Evolutionary conservation across 1,284 basidiomycete genomes (phyloP), one percentile per base, ranked within the genome.

Genomic region (Ustilago xerochloae): DNA sequence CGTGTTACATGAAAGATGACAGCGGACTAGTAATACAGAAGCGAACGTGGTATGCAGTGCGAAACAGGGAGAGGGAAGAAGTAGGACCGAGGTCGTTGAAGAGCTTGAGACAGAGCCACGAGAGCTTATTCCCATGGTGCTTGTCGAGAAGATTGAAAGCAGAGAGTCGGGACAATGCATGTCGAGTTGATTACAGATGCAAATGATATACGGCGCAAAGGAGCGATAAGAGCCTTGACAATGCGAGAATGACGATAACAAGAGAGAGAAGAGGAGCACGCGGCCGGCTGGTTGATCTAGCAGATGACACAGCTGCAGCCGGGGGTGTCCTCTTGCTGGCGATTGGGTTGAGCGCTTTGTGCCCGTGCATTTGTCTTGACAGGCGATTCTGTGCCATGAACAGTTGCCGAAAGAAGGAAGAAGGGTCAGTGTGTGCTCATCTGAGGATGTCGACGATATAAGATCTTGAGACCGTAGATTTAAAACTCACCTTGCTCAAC

Each of bases 251-350:
- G 13, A 13, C 18, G 9, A 6, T 20, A 20, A 22, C 12, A 26
- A 6, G 41, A 15, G 13, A 43, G 12, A 24, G 41, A 26, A 13
- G 22, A 24, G 22, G 26, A 43, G 41, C 22, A 43, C 4, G 4
- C 12, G 24, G 32, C 8, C n/a, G 12, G 22, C 41, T 24, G 16
- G 20, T 24, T 49, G n/a, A n/a, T n/a, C n/a, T 29, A 74, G 55
- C 67, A 69, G 24, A 70, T 69, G 55, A 74, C 51, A 28, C 65
- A 74, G 58, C 63, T 56, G 62, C 70, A 74, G 38, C 67, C 57
- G 13, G 65, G 62, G 3, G 65, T 60, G 16, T 45, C 49, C 10
- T 73, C 45, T 6, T 63, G 30, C 9, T 59, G 18, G 29, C 36
- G 46, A 32, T 26, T 43, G 45, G 51, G 55, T 18, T 18, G 32